phyloP scores from a whole-genome alignment of 2,329 filamentous ascomycete species.

The Torrubiella hemipterigena region DNA sequence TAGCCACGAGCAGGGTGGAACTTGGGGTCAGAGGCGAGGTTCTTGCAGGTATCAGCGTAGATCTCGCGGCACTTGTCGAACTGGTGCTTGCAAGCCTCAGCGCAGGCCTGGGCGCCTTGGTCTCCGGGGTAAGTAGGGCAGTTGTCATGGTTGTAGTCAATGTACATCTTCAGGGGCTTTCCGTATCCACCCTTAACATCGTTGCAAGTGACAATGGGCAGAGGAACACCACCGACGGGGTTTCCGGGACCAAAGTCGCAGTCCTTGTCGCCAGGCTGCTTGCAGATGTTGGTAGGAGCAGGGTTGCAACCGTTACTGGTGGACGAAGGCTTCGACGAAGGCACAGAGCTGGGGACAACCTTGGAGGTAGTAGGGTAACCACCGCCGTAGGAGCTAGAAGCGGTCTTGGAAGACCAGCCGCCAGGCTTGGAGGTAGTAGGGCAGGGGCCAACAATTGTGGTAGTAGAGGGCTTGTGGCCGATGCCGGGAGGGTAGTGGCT shows the following conservation, averaged over 20 bases:
- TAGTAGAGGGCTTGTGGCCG: conserved; percentile 19
- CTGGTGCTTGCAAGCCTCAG: conserved; percentile 41
- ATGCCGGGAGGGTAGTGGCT: conserved; percentile 26
- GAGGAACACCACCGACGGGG: conserved; percentile 36
- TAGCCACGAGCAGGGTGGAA: conserved; percentile 8
- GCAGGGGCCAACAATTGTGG: conserved; percentile 22
- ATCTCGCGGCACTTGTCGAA: conserved; percentile 33
- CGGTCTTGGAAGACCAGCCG: too few relatives aligned
- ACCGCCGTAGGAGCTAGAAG: too few relatives aligned
- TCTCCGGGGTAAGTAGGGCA: conserved; percentile 31
- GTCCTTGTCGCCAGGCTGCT: conserved; percentile 40
- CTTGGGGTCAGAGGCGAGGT: conserved; percentile 14
- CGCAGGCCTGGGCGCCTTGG: conserved; percentile 27
- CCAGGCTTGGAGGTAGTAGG: conserved; percentile 14
- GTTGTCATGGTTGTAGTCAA: conserved; percentile 23
- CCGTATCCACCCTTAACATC: conserved; percentile 30
- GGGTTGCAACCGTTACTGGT: conserved; percentile 23
- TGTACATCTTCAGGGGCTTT: conserved; percentile 40
- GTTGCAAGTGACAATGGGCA: conserved; percentile 44
- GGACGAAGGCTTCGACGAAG: conserved; percentile 14
- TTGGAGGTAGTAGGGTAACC: conserved; percentile 14
- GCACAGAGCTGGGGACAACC: conserved; percentile 17
- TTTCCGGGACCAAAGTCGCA: conserved; percentile 57
- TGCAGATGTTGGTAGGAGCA: conserved; percentile 38
- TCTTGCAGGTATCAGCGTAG: conserved; percentile 37